A percentile compares a stretch with the other conserved stretches of the same genome.
These are phyloP conservation scores for Ustilaginoidea virens DNA, from an alignment of 2,329 filamentous ascomycete species.

Conservation along the genomic window DNA sequence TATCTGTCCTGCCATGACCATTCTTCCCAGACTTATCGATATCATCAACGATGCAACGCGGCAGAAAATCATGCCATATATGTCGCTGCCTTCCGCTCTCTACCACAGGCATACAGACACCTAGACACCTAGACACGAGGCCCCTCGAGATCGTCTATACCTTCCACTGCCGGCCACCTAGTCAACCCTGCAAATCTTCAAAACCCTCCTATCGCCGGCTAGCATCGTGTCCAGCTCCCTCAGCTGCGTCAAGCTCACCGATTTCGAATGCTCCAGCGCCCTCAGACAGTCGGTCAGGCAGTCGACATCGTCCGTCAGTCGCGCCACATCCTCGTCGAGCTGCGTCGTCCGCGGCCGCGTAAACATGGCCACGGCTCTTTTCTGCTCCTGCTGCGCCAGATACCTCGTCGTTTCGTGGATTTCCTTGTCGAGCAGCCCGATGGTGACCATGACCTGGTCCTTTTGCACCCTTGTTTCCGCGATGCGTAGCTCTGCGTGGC, in stretches of 20 bases:
- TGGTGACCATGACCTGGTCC: constrained; percentile 2
- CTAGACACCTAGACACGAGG: too few species aligned
- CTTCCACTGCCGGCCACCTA: neutral
- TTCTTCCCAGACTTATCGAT: too few species aligned
- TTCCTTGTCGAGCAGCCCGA: constrained; percentile 3
- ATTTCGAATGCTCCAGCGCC: constrained; percentile 1
- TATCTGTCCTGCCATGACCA: too few species aligned
- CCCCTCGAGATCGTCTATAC: too few species aligned
- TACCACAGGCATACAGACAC: too few species aligned
- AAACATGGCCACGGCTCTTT: constrained; percentile 1
- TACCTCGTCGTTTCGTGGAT: constrained; percentile 2
- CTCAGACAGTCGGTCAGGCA: neutral
- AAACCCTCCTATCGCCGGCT: neutral
- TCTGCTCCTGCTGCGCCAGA: constrained; percentile 2
- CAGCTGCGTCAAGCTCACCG: constrained; percentile 1
- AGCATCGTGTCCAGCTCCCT: constrained; percentile 1
- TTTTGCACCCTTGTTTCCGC: neutral
- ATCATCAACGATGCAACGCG: too few species aligned
- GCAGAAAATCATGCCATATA: too few species aligned
- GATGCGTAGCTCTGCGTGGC: constrained; percentile 1
- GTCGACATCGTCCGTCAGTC: constrained; percentile 2
- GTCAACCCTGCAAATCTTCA: constrained; percentile 1
- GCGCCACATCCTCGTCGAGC: constrained; percentile 1
- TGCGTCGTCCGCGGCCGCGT: constrained; percentile 2
- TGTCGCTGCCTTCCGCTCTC: too few species aligned